These are phyloP conservation scores for Dalbergia cultrata DNA, from an alignment of 306 rosid species.

Conservation along the genomic window DNA sequence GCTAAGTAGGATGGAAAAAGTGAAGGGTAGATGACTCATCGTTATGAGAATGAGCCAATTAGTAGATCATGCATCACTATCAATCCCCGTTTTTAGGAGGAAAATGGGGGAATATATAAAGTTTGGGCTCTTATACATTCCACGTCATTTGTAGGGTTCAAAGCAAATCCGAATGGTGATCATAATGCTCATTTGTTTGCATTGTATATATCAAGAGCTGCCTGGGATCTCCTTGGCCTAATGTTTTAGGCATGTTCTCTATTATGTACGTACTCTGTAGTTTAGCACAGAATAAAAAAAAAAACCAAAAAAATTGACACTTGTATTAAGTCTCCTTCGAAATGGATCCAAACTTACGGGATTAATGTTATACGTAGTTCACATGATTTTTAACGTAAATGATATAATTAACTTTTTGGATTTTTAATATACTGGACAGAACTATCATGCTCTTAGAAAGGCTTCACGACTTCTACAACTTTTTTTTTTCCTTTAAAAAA, in stretches of 20 bases:
- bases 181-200: neutral
- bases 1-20: neutral
- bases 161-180: neutral
- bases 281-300: too few relatives aligned
- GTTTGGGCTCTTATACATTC: neutral
- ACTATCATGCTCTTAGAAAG: too few relatives aligned
- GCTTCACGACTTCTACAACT: too few relatives aligned
- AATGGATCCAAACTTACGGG: too few relatives aligned
- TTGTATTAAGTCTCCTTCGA: too few relatives aligned
- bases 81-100: slow-evolving; percentile 24
- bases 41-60: slow-evolving; percentile 8
- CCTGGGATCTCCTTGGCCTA: neutral
- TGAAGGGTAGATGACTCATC: neutral
- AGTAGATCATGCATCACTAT: slow-evolving; percentile 16
- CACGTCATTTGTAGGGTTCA: neutral
- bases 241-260: neutral
- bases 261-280: neutral
- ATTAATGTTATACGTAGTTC: too few relatives aligned
- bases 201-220: neutral
- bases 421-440: too few relatives aligned
- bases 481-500: too few relatives aligned
- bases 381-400: too few relatives aligned
- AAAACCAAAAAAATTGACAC: neutral
- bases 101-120: slow-evolving; percentile 17
- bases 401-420: too few relatives aligned